Evolutionary conservation across 768 basidiomycete genomes (phyloP).

Genomic region (Mycena pura): DNA sequence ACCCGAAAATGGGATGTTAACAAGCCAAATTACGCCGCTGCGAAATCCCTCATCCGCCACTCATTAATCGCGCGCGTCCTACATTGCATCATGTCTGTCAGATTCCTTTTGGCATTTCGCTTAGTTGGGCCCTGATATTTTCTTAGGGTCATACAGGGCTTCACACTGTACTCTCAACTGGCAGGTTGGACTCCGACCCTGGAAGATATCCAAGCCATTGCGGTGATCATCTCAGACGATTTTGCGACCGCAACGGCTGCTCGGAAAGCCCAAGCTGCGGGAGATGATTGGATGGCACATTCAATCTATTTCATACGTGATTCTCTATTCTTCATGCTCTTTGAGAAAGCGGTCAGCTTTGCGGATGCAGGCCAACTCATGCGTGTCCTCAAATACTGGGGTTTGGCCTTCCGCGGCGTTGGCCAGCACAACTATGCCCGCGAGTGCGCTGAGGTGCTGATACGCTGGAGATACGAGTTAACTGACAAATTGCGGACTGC

Average conservation of each 20-base stretch:
- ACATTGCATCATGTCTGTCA: constrained; percentile 21
- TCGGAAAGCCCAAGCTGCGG: neutral
- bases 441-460: constrained; percentile 31
- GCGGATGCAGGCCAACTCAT: constrained; percentile 38
- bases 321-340: constrained; percentile 34
- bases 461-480: constrained; percentile 28
- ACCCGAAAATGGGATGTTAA: constrained; percentile 17
- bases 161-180: neutral
- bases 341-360: constrained; percentile 35
- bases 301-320: constrained; percentile 35
- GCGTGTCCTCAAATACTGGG: constrained; percentile 33
- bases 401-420: constrained; percentile 36
- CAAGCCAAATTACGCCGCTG: constrained; percentile 25
- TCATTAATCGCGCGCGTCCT: constrained; percentile 25
- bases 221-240: neutral
- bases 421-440: too few species aligned
- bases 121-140: neutral
- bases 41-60: constrained; percentile 24
- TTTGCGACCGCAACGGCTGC: constrained; percentile 16
- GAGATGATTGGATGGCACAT: constrained; percentile 18
- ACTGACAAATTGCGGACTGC: constrained; percentile 8
- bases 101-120: neutral
- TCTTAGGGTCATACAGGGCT: constrained; percentile 11
- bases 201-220: neutral
- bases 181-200: constrained; percentile 6